Evolutionary conservation across 140 eudicot genomes (phyloP), one percentile per base, ranked within the genome.

Genomic region (Erigeron philadelphicus): DNA sequence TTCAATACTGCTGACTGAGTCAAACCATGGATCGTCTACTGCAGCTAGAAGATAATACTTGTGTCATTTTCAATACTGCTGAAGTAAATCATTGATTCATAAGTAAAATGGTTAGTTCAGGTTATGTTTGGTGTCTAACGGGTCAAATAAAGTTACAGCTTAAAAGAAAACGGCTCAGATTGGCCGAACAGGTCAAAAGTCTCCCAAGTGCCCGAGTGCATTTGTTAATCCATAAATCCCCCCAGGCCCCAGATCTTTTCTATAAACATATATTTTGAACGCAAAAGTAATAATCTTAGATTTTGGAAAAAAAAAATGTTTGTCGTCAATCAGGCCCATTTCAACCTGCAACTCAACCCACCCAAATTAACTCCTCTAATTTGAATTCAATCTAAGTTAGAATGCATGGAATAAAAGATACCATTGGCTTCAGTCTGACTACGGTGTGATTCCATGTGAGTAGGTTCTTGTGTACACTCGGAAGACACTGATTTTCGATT

Each of bases 21-120:
- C 98, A 81, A 89, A 89, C 95, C 95, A 92, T 79, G 96, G 86
- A 10, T 86, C 98, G 60, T 92, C 98, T 15, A 61, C 93, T 86
- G 87, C 80, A 86, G 68, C 69, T 43, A 11, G 38, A 49, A 11
- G 57, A 75, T 17, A 35, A 53, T 31, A 69, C 44, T 21, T 15
- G 25, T 55, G 72, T 57, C 31, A 74, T 23, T 8, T 75, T 31
- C 17, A 25, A 7, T 57, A 8, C n/a, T n/a, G n/a, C n/a, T n/a
- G n/a, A n/a, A 41, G 6, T 19, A 21, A 57, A 18, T 17, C 62
- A 18, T 19, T 17, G 12, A 19, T 56, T 9, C 19, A 9, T 0
- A 12, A 12, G 12, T 46, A 46, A 46, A 46, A 46, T 8, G 52
- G 21, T 7, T 53, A 15, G 17, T 31, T 31, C 38, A 31, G 4